Evolutionary conservation across 2,329 filamentous ascomycete species (phyloP).

Genomic region (Neonectria sp.): DNA sequence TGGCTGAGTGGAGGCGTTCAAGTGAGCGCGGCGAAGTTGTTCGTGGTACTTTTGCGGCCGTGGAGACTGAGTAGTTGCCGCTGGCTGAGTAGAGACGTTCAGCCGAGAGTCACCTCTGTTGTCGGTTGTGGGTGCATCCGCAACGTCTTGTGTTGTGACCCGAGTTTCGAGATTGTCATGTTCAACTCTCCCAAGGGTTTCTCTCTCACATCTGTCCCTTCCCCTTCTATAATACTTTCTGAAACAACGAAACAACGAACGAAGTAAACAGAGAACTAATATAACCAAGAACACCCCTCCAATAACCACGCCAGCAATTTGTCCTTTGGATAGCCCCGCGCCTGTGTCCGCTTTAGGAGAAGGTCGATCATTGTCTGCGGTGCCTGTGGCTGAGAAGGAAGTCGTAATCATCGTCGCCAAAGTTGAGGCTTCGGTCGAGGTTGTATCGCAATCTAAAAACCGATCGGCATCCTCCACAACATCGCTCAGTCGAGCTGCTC

Average conservation of each 20-base stretch:
- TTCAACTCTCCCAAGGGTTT: no score
- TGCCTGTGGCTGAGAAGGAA: background rate
- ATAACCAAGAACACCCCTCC: background rate
- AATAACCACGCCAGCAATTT: background rate
- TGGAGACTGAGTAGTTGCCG: no score
- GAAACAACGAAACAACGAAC: no score
- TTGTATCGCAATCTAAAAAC: slow-evolving; percentile 8
- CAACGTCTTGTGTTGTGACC: background rate
- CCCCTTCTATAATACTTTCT: background rate
- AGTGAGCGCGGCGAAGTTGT: no score
- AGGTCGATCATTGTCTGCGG: background rate
- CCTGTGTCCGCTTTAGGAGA: background rate
- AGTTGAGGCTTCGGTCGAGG: background rate
- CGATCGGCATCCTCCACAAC: background rate
- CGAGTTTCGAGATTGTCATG: background rate
- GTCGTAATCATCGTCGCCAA: background rate
- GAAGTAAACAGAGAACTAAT: no score
- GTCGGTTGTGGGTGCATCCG: background rate
- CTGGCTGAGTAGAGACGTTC: no score
- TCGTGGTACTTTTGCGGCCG: no score
- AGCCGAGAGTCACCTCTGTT: background rate
- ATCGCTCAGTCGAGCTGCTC: slow-evolving; percentile 36
- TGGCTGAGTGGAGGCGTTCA: background rate
- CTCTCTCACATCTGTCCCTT: background rate
- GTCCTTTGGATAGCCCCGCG: background rate